These are phyloP conservation scores for Phialophora tarda DNA, from an alignment of 2,329 filamentous ascomycete genomes.

Conservation along the genomic window DNA sequence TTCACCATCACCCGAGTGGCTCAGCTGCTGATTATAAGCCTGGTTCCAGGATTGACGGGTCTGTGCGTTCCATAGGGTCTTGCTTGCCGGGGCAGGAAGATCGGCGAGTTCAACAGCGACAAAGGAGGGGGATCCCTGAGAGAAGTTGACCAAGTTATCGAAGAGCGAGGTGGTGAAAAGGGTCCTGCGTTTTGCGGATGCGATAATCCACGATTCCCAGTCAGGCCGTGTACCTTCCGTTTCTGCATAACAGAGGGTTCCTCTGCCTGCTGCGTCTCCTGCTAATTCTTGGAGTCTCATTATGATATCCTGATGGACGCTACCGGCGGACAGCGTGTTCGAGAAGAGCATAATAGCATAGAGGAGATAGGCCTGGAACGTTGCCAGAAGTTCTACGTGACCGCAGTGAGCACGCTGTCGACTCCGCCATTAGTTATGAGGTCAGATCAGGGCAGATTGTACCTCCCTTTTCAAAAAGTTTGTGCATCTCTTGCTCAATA, in stretches of 20 bases:
- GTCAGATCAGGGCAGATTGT: neutral
- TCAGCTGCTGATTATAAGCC: constrained; percentile 52
- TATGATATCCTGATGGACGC: constrained; percentile 52
- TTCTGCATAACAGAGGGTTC: constrained; percentile 55
- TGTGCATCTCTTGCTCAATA: constrained; percentile 53
- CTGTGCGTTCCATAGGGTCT: constrained; percentile 53
- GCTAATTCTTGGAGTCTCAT: constrained; percentile 60
- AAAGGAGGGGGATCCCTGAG: constrained; percentile 55
- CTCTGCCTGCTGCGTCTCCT: constrained; percentile 47
- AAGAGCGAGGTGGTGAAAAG: constrained; percentile 61
- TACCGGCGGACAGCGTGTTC: constrained; percentile 39
- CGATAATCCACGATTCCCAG: constrained; percentile 62
- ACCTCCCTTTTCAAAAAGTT: constrained; percentile 41
- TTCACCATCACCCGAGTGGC: constrained; percentile 50
- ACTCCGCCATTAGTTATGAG: constrained; percentile 16
- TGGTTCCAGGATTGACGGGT: constrained; percentile 51
- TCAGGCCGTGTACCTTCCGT: constrained; percentile 47
- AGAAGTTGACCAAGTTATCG: constrained; percentile 55
- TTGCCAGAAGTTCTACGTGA: constrained; percentile 47
- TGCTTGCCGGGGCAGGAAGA: constrained; percentile 51
- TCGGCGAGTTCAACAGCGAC: constrained; percentile 57
- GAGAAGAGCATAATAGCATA: constrained; percentile 59
- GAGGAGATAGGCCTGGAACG: constrained; percentile 62
- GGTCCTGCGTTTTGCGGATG: constrained; percentile 59
- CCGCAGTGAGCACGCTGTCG: constrained; percentile 37